These are phyloP conservation scores for Lactifluus subvellereus DNA, from an alignment of 768 basidiomycete species.

Conservation along the genomic window DNA sequence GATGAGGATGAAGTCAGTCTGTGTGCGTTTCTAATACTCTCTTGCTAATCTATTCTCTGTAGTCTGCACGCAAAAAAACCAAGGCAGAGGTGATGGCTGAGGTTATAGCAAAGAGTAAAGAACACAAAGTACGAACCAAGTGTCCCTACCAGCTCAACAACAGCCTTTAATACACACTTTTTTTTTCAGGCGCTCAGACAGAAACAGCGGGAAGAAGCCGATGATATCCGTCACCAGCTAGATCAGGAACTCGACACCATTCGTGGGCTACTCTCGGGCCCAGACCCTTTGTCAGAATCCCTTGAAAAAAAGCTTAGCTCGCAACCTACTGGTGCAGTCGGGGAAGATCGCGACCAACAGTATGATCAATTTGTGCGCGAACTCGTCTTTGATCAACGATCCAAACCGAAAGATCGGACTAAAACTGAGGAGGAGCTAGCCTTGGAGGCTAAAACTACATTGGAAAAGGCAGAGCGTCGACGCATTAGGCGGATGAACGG, in stretches of 20 bases:
- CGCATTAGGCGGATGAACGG: slow-evolving; percentile 84
- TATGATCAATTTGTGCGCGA: slow-evolving; percentile 93
- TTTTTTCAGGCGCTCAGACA: slow-evolving; percentile 69
- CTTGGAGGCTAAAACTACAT: slow-evolving; percentile 73
- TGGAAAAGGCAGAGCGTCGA: slow-evolving; percentile 80
- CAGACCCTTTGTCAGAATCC: slow-evolving; percentile 40
- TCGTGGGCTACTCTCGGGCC: slow-evolving; percentile 61
- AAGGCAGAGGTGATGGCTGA: slow-evolving; percentile 98
- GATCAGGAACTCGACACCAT: slow-evolving; percentile 84
- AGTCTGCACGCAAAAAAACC: slow-evolving; percentile 82
- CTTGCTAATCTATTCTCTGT: slow-evolving; percentile 12
- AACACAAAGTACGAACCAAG: slow-evolving; percentile 65
- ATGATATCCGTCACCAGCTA: slow-evolving; percentile 78
- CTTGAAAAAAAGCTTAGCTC: slow-evolving; percentile 11
- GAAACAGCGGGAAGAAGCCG: slow-evolving; percentile 79
- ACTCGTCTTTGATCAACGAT: slow-evolving; percentile 87
- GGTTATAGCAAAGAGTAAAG: slow-evolving; percentile 95
- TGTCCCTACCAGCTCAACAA: neutral
- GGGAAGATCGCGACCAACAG: slow-evolving; percentile 47
- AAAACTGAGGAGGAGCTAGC: slow-evolving; percentile 97
- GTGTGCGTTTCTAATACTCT: neutral
- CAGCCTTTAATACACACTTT: neutral
- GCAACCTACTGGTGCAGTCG: neutral
- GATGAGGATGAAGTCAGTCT: slow-evolving; percentile 40
- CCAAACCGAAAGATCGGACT: slow-evolving; percentile 90